phyloP scores from a whole-genome alignment of 2,329 filamentous ascomycete species.

The Clonostachys solani region DNA sequence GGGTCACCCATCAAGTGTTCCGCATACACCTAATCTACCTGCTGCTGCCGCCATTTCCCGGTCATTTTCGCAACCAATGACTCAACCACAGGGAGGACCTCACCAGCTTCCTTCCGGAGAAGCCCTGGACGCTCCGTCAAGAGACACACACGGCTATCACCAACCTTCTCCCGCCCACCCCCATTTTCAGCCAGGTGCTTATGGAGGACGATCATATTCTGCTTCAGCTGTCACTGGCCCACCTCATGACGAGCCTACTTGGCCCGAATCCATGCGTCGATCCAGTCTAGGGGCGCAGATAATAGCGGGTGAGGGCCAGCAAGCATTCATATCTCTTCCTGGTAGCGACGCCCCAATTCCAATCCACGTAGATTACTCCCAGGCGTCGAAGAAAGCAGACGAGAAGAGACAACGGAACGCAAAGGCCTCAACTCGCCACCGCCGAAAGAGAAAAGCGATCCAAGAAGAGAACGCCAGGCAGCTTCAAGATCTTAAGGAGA shows the following conservation, averaged over 20 bases:
- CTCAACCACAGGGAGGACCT: slow-evolving; percentile 13
- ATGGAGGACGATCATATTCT: slow-evolving; percentile 1
- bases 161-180: slow-evolving; percentile 8
- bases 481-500: slow-evolving; percentile 64
- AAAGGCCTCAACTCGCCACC: slow-evolving; percentile 78
- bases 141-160: no score
- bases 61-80: slow-evolving; percentile 27
- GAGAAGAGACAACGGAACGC: slow-evolving; percentile 85
- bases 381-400: slow-evolving; percentile 77
- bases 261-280: slow-evolving; percentile 25
- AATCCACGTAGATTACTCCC: slow-evolving; percentile 74
- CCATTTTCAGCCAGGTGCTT: slow-evolving; percentile 9
- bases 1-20: slow-evolving; percentile 13
- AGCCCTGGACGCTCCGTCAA: slow-evolving; percentile 9
- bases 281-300: slow-evolving; percentile 15
- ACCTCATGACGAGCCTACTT: slow-evolving; percentile 6
- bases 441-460: slow-evolving; percentile 77
- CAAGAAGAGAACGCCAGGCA: slow-evolving; percentile 68
- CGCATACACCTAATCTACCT: slow-evolving; percentile 10
- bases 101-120: slow-evolving; percentile 14
- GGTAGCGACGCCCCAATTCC: slow-evolving; percentile 36
- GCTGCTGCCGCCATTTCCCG: slow-evolving; percentile 19
- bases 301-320: slow-evolving; percentile 23
- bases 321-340: slow-evolving; percentile 31
- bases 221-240: slow-evolving; percentile 1